Percentiles rank a stretch among this genome's conserved stretches.
Conservation (phyloP, 164 flowering plant species). For the Vitis riparia region DNA sequence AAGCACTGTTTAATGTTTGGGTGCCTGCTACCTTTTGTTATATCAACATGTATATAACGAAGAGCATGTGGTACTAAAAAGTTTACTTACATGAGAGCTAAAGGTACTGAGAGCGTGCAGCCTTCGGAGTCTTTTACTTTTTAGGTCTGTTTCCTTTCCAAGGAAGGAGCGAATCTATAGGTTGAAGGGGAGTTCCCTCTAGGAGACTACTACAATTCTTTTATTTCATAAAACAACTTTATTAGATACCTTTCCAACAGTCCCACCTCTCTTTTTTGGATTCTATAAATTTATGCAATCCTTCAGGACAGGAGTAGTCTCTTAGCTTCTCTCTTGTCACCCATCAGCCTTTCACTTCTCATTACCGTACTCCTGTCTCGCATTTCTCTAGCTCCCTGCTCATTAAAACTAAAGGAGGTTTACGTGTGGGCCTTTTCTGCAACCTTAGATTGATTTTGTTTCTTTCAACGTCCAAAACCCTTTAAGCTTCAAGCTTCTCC, state of each 20-base stretch:
- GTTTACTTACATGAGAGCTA: too few species aligned
- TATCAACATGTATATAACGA: too few species aligned
- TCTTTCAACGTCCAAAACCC: background rate
- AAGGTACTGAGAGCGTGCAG: background rate
- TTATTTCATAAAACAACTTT: background rate
- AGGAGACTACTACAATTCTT: background rate
- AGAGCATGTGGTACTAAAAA: too few species aligned
- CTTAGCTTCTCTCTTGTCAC: background rate
- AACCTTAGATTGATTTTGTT: background rate
- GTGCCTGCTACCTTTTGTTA: too few species aligned
- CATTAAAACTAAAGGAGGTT: too few species aligned
- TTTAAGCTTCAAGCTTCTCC: background rate
- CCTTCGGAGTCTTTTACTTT: conserved; percentile 6
- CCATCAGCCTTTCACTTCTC: background rate
- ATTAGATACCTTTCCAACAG: background rate
- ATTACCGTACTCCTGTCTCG: too few species aligned
- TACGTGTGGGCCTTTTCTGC: too few species aligned
- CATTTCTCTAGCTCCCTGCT: too few species aligned
- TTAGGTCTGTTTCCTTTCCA: background rate
- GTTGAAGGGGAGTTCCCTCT: conserved; percentile 16
- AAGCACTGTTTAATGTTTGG: too few species aligned
- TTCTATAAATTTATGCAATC: conserved; percentile 3
- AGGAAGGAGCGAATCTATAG: background rate
- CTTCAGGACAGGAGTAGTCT: background rate
- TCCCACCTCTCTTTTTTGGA: background rate